Conservation (phyloP, 2,329 filamentous ascomycete genomes). For the Sarocladium kiliense region DNA sequence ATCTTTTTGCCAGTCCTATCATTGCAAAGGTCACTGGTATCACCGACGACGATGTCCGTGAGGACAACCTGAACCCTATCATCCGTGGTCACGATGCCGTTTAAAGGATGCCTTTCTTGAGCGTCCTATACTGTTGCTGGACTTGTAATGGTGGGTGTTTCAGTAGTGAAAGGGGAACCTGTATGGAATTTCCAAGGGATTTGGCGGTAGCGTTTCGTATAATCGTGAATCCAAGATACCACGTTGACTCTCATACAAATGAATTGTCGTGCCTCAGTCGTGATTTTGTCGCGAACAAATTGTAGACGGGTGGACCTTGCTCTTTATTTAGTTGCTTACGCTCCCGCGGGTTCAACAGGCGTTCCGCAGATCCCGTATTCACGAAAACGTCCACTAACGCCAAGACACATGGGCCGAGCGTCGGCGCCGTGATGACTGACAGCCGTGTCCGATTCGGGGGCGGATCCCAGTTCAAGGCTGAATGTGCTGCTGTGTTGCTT, state of each 20-base stretch:
- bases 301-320: too few relatives aligned
- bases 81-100: constrained; percentile 2
- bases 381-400: too few relatives aligned
- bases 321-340: too few relatives aligned
- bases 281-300: too few relatives aligned
- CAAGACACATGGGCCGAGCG: neutral
- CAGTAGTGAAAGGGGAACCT: neutral
- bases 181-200: too few relatives aligned
- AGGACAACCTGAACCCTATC: constrained; percentile 4
- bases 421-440: neutral
- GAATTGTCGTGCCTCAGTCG: too few relatives aligned
- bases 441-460: neutral
- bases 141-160: too few relatives aligned
- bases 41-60: constrained; percentile 13
- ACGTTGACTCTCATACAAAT: neutral
- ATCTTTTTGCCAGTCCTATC: constrained; percentile 31
- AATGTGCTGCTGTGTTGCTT: neutral
- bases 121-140: neutral
- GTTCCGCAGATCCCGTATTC: too few relatives aligned
- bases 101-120: neutral
- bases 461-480: neutral
- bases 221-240: neutral
- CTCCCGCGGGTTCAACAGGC: too few relatives aligned
- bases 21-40: constrained; percentile 21
- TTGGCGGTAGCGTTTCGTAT: neutral